A percentile compares a stretch with the other conserved stretches of the same genome.
Conservation (phyloP, 2,329 filamentous ascomycete species). For the Neofusicoccum laricinum region DNA sequence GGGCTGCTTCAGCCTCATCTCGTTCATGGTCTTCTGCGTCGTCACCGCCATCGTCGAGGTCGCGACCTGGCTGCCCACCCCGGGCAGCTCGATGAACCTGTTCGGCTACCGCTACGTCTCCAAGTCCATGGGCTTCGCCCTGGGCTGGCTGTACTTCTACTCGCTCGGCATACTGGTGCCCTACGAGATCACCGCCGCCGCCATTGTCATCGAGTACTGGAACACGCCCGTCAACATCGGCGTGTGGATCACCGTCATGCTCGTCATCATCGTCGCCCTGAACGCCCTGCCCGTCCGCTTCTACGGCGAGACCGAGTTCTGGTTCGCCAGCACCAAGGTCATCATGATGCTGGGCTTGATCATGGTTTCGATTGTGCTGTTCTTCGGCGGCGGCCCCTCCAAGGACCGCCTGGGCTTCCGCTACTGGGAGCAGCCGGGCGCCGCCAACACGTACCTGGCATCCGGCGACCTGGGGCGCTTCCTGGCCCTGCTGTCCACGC, state of each 20-base stretch:
- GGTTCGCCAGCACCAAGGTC: conserved; percentile 52
- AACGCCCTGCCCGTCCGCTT: conserved; percentile 49
- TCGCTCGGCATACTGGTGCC: conserved; percentile 36
- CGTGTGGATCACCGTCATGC: conserved; percentile 37
- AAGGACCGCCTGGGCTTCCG: conserved; percentile 51
- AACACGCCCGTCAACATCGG: conserved; percentile 39
- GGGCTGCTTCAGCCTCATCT: conserved; percentile 44
- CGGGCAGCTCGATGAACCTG: conserved; percentile 51
- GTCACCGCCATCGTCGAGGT: conserved; percentile 53
- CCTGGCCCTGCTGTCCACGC: conserved; percentile 50
- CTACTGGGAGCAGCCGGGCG: conserved; percentile 49
- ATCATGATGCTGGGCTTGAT: conserved; percentile 52
- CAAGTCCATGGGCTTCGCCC: conserved; percentile 43
- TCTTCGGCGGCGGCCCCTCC: conserved; percentile 55
- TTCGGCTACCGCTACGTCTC: conserved; percentile 48
- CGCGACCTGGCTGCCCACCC: conserved; percentile 60
- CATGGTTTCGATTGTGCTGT: conserved; percentile 53
- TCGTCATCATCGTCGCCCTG: conserved; percentile 41
- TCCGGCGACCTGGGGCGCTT: conserved; percentile 50
- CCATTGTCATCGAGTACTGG: conserved; percentile 41
- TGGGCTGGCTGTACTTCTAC: conserved; percentile 42
- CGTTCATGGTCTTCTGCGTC: conserved; percentile 43
- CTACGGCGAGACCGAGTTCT: conserved; percentile 56
- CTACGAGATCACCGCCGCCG: conserved; percentile 37
- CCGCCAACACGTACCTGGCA: conserved; percentile 49